Base-by-base conservation (phyloP, 2,329 filamentous ascomycete genomes). In the Epichloe gansuensis region DNA sequence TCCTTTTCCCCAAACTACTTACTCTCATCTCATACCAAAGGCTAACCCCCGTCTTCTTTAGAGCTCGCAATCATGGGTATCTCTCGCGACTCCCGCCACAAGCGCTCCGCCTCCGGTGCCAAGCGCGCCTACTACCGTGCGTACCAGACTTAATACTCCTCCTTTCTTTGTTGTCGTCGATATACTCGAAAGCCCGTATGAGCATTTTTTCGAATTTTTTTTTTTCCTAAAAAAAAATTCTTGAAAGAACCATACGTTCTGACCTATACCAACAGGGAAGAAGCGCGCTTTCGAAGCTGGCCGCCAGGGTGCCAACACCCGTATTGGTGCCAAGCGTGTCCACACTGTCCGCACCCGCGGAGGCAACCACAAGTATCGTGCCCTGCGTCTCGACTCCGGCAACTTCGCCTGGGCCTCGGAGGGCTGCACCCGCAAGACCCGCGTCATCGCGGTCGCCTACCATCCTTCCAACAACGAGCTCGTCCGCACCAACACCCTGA, bases 381-480 rank as follows among this genome's bases (percentile, higher is more conserved):
- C 86, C 66, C 91, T 98, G 65, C 93, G 93, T 77, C 88, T 98
- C 78, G 93, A 98, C 74, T 85, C 89, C 62, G 93, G 93, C 73
- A 98, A 98, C 86, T 98, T 97, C 78, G 91, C 91, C 69, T 98
- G 93, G 93, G 91, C 88, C 69, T 96, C 90, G 63, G 93, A 98
- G 83, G 91, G 91, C 70, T 81, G 90, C 76, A 88, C 91, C 77
- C 91, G 93, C 85, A 98, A 98, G 86, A 90, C 88, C 76, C 93
- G 94, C 81, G 88, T 98, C 74, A 96, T 98, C 74, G 90, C 81
- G 69, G 94, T 98, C 77, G 86, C 85, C 73, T 98, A 90, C 88
- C 94, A 98, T 79, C 94, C 93, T 60, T 96, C 91, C 74, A 98
- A 98, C 91, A 98, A 98, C 89, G 93, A 98, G 81, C 84, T 98